Percentiles rank a stretch among this genome's conserved stretches.
Evolutionary conservation across 495 filamentous ascomycete species (phyloP).

Genomic region (Penicillium paradoxum): DNA sequence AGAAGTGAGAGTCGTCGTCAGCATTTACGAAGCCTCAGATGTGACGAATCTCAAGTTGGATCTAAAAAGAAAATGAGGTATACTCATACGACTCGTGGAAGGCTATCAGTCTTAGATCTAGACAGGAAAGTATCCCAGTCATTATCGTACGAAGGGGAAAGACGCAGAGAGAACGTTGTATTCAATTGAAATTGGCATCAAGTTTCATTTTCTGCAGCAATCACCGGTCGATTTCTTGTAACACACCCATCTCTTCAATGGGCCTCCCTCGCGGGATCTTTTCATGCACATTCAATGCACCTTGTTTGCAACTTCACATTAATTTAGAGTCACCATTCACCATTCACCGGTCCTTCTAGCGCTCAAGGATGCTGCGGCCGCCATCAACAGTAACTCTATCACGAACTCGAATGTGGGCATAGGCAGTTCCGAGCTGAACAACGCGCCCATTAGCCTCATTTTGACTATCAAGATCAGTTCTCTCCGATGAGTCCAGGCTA

Average conservation of each 20-base stretch:
- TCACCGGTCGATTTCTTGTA: background rate
- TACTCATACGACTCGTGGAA: background rate
- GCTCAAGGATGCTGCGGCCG: constrained; percentile 15
- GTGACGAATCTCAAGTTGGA: background rate
- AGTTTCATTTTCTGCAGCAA: too few relatives aligned
- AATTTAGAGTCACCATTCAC: too few relatives aligned
- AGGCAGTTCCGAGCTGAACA: constrained; percentile 9
- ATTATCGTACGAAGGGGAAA: too few relatives aligned
- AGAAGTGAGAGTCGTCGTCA: constrained; percentile 1
- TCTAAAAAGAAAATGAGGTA: background rate
- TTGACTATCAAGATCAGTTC: background rate
- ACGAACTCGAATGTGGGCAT: constrained; percentile 16
- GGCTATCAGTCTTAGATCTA: background rate
- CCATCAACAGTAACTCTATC: constrained; percentile 20
- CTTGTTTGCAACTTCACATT: background rate
- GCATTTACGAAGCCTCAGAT: background rate
- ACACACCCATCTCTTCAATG: background rate
- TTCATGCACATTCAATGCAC: background rate
- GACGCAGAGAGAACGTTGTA: background rate
- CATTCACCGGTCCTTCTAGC: background rate
- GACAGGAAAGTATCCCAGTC: background rate
- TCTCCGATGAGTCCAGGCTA: background rate
- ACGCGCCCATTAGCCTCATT: background rate
- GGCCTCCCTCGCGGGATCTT: too few relatives aligned
- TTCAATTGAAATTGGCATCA: background rate